Percentiles rank a stretch among this genome's conserved stretches.
These are phyloP conservation scores for Sporothrix variecibatus DNA, from an alignment of 2,329 filamentous ascomycete species.

Conservation along the genomic window DNA sequence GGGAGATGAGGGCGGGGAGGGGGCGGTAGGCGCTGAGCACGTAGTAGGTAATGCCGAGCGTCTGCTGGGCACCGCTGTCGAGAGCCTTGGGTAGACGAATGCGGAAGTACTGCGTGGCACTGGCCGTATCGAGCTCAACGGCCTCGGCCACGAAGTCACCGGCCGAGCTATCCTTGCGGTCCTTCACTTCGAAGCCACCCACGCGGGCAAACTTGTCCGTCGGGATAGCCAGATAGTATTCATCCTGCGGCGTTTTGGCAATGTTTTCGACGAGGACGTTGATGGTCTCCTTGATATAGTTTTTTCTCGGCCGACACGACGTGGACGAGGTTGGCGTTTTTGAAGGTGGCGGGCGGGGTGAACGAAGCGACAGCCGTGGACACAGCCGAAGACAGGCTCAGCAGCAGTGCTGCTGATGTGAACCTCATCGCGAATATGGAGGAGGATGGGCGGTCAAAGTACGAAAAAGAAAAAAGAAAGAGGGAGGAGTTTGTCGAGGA, in stretches of 20 bases:
- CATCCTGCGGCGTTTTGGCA: constrained; percentile 73
- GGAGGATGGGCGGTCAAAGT: constrained; percentile 17
- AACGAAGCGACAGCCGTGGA: constrained; percentile 59
- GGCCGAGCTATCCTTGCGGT: constrained; percentile 76
- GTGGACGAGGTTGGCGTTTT: constrained; percentile 89
- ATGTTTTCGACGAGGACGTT: constrained; percentile 95
- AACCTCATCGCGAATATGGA: constrained; percentile 45
- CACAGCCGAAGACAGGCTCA: constrained; percentile 54
- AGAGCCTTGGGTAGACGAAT: constrained; percentile 78
- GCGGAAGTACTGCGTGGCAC: constrained; percentile 78
- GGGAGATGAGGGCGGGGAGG: constrained; percentile 78
- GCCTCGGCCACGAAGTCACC: constrained; percentile 69
- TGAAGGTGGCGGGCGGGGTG: constrained; percentile 86
- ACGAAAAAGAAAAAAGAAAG: neutral
- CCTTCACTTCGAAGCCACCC: constrained; percentile 86
- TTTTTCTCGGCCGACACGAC: constrained; percentile 90
- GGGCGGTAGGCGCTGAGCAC: constrained; percentile 76
- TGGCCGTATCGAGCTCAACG: constrained; percentile 65
- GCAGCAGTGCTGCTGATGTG: constrained; percentile 54
- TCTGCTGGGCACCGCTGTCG: constrained; percentile 74
- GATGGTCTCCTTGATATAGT: constrained; percentile 83
- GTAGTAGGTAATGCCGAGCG: constrained; percentile 83
- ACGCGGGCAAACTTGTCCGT: constrained; percentile 72
- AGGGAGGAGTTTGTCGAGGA: constrained; percentile 27
- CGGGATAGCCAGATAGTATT: constrained; percentile 91